These are phyloP conservation scores for Beauveria sp. DNA, from an alignment of 2,329 filamentous ascomycete species.

Conservation along the genomic window DNA sequence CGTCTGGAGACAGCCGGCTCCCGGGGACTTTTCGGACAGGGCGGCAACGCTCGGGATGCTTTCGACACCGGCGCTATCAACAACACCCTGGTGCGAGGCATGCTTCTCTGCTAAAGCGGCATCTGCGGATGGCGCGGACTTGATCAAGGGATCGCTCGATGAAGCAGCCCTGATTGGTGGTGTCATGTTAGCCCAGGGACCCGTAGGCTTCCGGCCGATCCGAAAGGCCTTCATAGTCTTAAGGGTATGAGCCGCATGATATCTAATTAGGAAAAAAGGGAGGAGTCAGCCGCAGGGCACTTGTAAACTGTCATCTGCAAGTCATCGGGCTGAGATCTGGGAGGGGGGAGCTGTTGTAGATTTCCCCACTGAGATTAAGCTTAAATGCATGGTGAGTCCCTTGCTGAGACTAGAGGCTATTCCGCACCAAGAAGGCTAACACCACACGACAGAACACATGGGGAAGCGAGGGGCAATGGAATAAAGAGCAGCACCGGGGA, in stretches of 20 bases:
- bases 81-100: not conserved
- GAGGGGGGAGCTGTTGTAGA: not conserved
- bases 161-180: constrained; percentile 45
- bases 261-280: constrained; percentile 33
- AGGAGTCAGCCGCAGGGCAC: constrained; percentile 1
- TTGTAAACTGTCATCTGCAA: not conserved
- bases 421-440: not conserved
- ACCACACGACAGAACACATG: not conserved
- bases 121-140: not conserved
- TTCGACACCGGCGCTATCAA: not conserved
- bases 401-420: constrained; percentile 1
- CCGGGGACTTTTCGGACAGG: not conserved
- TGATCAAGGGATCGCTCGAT: constrained; percentile 15
- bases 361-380: constrained; percentile 5
- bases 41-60: not conserved
- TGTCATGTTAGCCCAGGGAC: constrained; percentile 49
- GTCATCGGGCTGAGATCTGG: not conserved
- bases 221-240: constrained; percentile 52
- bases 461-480: not conserved
- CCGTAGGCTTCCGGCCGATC: constrained; percentile 46
- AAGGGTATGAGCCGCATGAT: constrained; percentile 46
- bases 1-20: not conserved
- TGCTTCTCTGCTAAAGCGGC: not conserved
- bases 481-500: not conserved
- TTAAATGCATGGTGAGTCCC: not conserved